Conservation (phyloP, 805 yeast species). For the Wickerhamiella domercqiae region DNA sequence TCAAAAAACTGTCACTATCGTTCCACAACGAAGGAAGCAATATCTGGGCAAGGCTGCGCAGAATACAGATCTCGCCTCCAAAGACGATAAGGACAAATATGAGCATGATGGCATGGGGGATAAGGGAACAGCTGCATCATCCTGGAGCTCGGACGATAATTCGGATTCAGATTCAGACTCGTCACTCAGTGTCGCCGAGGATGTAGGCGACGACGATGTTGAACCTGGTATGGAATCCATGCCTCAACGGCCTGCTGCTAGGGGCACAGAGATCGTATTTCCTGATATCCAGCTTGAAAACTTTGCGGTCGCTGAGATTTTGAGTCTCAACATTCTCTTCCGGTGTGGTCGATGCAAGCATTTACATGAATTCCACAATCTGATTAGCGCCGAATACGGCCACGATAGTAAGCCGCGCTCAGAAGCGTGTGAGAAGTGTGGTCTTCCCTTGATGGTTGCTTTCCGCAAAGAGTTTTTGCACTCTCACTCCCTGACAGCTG, state of each 20-base stretch:
- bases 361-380: constrained; percentile 21
- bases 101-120: not conserved
- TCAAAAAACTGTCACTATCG: constrained; percentile 46
- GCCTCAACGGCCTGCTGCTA: not conserved
- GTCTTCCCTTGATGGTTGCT: constrained; percentile 22
- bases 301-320: constrained; percentile 24
- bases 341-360: constrained; percentile 27
- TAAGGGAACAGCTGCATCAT: not conserved
- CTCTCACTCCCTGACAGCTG: constrained; percentile 19
- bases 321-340: constrained; percentile 23
- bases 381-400: constrained; percentile 25
- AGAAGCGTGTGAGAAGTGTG: constrained; percentile 24
- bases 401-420: constrained; percentile 21
- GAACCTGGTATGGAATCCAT: constrained; percentile 2
- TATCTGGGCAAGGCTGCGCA: not conserved
- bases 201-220: not conserved
- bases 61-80: not conserved
- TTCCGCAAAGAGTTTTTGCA: constrained; percentile 27
- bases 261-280: constrained; percentile 24
- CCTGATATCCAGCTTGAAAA: constrained; percentile 22
- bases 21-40: constrained; percentile 16
- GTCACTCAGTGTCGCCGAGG: not conserved
- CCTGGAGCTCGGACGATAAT: constrained; percentile 1
- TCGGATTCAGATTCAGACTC: constrained; percentile 6
- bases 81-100: not conserved